Evolutionary conservation across 192 early-diverging fungal genomes (phyloP).

Genomic region (Coemansia asiatica): DNA sequence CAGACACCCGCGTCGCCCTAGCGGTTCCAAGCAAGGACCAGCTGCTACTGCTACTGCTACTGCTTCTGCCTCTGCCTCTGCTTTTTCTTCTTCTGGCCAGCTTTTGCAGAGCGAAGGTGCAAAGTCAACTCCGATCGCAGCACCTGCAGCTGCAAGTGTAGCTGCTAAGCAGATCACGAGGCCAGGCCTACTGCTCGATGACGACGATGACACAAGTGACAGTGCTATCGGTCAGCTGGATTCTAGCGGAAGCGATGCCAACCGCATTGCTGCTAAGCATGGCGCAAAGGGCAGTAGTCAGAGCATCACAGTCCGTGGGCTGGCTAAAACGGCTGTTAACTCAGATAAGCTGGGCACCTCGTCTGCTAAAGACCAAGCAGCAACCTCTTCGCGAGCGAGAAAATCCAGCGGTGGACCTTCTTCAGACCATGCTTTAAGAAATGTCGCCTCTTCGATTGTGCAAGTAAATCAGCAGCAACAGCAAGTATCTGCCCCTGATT

Average conservation of each 20-base stretch:
- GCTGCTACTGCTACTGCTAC: not conserved
- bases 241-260: not conserved
- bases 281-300: slow-evolving; percentile 6
- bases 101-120: no score
- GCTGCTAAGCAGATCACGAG: not conserved
- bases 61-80: no score
- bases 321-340: slow-evolving; percentile 9
- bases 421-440: slow-evolving; percentile 1
- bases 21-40: not conserved
- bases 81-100: no score
- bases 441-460: not conserved
- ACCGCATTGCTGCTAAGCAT: slow-evolving; percentile 5
- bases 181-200: slow-evolving; percentile 6
- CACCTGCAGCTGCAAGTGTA: not conserved
- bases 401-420: not conserved
- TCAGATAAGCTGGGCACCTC: not conserved
- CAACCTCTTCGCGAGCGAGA: not conserved
- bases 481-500: not conserved
- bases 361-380: not conserved
- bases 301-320: slow-evolving; percentile 30
- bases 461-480: not conserved
- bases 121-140: no score
- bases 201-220: slow-evolving; percentile 31
- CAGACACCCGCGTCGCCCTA: slow-evolving; percentile 24
- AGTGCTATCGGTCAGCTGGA: slow-evolving; percentile 5